A percentile compares a stretch with the other conserved stretches of the same genome.
Conservation (phyloP, 2,329 filamentous ascomycete species). For the Penicillium sp. region DNA sequence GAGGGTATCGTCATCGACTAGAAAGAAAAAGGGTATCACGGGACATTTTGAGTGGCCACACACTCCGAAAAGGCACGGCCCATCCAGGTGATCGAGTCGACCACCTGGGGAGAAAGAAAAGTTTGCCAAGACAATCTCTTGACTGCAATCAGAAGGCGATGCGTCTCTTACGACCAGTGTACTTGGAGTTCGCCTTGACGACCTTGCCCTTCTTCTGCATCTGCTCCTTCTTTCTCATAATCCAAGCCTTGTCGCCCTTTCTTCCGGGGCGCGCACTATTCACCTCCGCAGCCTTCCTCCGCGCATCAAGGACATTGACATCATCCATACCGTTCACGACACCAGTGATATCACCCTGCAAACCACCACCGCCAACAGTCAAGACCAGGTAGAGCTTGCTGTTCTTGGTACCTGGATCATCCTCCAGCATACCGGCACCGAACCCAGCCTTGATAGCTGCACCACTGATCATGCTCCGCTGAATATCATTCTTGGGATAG, state of each 20-base stretch:
- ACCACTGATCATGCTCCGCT: conserved; percentile 87
- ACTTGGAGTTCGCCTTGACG: conserved; percentile 89
- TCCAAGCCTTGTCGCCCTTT: conserved; percentile 57
- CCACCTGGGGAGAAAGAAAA: background rate
- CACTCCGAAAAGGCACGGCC: background rate
- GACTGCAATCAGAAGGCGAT: conserved; percentile 67
- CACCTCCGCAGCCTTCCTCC: conserved; percentile 54
- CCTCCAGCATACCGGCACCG: conserved; percentile 89
- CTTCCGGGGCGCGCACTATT: conserved; percentile 47
- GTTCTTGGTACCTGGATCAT: conserved; percentile 95
- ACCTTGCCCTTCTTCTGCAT: conserved; percentile 95
- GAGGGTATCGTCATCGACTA: background rate
- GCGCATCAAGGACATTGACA: conserved; percentile 77
- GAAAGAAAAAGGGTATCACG: conserved; percentile 12
- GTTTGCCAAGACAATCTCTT: background rate
- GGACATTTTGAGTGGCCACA: background rate
- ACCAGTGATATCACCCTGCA: conserved; percentile 77
- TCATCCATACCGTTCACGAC: conserved; percentile 87
- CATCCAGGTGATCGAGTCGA: background rate
- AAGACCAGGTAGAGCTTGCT: conserved; percentile 94
- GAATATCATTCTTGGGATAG: conserved; percentile 92
- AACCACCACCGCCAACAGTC: conserved; percentile 76
- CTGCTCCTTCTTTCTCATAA: conserved; percentile 74
- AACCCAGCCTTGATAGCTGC: conserved; percentile 94
- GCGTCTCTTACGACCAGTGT: conserved; percentile 86